Conservation (phyloP, 148 eudicot species). For the Vaccinium darrowii region DNA sequence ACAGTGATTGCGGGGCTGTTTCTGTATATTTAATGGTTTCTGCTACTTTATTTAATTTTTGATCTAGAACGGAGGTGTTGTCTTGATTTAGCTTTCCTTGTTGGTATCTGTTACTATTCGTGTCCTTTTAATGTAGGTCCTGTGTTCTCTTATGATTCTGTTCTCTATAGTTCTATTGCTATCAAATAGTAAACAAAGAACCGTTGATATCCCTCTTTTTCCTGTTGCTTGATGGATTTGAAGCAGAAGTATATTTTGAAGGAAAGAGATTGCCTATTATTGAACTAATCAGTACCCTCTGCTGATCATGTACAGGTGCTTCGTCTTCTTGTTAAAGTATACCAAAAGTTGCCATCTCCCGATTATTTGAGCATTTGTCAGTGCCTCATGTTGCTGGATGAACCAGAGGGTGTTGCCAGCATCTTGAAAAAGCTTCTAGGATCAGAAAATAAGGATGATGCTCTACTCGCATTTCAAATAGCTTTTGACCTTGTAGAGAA, state of each 20-base stretch:
- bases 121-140: not conserved
- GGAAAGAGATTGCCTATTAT: not conserved
- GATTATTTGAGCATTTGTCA: constrained; percentile 93
- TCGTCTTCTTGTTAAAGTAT: constrained; percentile 75
- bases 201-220: not conserved
- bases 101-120: not conserved
- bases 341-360: constrained; percentile 79
- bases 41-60: not conserved
- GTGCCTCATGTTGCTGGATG: constrained; percentile 90
- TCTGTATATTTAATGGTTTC: not conserved
- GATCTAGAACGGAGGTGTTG: not conserved
- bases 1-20: not conserved
- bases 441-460: constrained; percentile 75
- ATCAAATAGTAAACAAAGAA: not conserved
- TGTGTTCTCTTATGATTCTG: not conserved
- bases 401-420: constrained; percentile 72
- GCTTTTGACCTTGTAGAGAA: constrained; percentile 97
- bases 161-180: not conserved
- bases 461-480: constrained; percentile 84
- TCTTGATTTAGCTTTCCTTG: not conserved
- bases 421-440: constrained; percentile 76
- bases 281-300: not conserved
- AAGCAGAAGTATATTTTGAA: not conserved
- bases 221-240: not conserved
- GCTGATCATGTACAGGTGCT: constrained; percentile 53